Evolutionary conservation across 2,329 filamentous ascomycete species (phyloP), one percentile per base, ranked within the genome.

Genomic region (Aureobasidium pullulans): DNA sequence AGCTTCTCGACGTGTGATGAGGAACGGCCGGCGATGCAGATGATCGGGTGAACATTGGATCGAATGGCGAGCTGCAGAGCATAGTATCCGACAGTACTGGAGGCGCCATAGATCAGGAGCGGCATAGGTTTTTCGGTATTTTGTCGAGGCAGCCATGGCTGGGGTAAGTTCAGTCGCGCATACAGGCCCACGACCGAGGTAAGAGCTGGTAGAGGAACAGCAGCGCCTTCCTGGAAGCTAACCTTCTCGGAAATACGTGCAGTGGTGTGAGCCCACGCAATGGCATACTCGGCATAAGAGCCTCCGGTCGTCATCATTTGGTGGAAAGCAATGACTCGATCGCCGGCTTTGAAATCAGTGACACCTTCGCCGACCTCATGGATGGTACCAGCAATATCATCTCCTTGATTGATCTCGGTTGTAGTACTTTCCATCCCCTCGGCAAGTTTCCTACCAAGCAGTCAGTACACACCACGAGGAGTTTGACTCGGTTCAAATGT

Each of bases 201-300:
- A 68, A 83, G 74, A 7, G 76, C 78, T 4, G 81, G 79, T 0
- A 85, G 71, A 0, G 82, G 82, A 34, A 84, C 76, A 0, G 82
- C 81, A 13, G 82, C 78, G 2, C 77, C 82, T 68, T 83, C 52
- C 19, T 58, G 59, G 76, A 78, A 34, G 23, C 23, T 23, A 63
- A 67, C 7, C 67, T 68, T 9, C 62, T 63, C 7, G 66, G 60
- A 2, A 74, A 79, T 68, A 62, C 74, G 75, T 59, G 77, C 77
- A 0, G 75, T 77, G 0, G 74, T 76, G 62, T 73, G 67, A 40
- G 69, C 68, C 59, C 69, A 73, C 0, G 72, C 73, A 13, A 78
- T 61, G 15, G 75, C 72, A 57, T 78, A 79, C 65, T 79, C 77
- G 32, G 74, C 76, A 48, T 65, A 71, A 13, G 67, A 70, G 6